Base-by-base conservation (phyloP, 805 yeast species). In the Blastobotrys robertii region DNA sequence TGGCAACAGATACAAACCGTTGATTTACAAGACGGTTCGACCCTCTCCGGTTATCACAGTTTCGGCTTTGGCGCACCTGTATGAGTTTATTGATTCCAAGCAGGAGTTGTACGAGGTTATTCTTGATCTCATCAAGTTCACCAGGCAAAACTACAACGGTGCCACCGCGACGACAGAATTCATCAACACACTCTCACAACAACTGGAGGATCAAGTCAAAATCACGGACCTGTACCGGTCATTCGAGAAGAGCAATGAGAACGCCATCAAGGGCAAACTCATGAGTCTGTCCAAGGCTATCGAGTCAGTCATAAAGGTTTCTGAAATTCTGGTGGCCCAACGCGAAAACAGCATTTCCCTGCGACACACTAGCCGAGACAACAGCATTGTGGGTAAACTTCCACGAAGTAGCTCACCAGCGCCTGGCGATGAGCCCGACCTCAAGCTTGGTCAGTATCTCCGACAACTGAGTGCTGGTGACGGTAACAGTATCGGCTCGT, bases 61-160 rank as follows among this genome's bases (percentile, higher is more conserved):
- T 19, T 36, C 42, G 10, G 22, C 15, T 6, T 34, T 34, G 9
- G 42, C 47, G 31, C 35, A 15, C 35, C 66, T 80, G n/a, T 48
- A 43, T 35, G 94, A 84, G 40, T 86, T 83, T 56, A 74, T 79
- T 54, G 81, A 80, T 48, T 64, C 73, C 38, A 87, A 86, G 53
- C 95, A 86, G 57, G 70, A 73, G 7, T 58, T 84, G 19, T 88
- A 85, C 58, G 54, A 49, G 12, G 50, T 31, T 19, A 32, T 50
- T 29, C 40, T 44, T 10, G 48, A 44, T 6, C 6, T 19, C 6
- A 10, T 19, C 25, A 19, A 19, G 25, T 19, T 19, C 25, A 19
- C 25, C 6, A 4, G 25, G 6, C 25, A 19, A 6, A 19, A 19
- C 25, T 19, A 19, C 25, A 19, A 19, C 6, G 40, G 34, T 14